These are phyloP conservation scores for Aspergillus thermomutatus DNA, from an alignment of 2,329 filamentous ascomycete genomes.

Conservation along the genomic window DNA sequence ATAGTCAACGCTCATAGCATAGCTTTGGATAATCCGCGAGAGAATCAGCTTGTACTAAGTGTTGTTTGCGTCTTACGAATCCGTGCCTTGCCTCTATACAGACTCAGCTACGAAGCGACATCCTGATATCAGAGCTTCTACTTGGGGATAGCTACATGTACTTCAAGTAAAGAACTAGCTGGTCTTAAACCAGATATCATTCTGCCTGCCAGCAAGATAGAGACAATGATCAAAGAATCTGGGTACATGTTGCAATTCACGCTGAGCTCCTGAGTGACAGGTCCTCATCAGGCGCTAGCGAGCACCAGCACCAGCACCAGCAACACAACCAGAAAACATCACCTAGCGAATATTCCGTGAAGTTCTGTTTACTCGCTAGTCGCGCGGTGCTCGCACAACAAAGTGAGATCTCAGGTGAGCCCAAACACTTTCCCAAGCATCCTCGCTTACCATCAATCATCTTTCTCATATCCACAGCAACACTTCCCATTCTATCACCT, in stretches of 20 bases:
- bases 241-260: neutral
- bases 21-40: no score
- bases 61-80: no score
- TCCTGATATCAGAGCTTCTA: no score
- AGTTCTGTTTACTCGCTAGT: neutral
- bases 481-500: neutral
- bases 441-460: neutral
- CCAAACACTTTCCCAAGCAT: neutral
- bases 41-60: no score
- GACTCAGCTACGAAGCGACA: no score
- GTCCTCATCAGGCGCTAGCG: neutral
- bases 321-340: neutral
- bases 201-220: neutral
- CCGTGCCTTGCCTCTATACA: no score
- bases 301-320: neutral
- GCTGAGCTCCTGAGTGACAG: no score
- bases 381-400: neutral
- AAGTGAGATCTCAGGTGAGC: neutral
- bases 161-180: no score
- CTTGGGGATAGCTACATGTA: no score
- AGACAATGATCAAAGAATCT: neutral
- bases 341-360: neutral
- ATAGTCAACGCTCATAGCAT: no score
- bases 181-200: no score
- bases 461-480: neutral